Base-by-base conservation (phyloP, 768 basidiomycete species). In the Trametes coccinea region DNA sequence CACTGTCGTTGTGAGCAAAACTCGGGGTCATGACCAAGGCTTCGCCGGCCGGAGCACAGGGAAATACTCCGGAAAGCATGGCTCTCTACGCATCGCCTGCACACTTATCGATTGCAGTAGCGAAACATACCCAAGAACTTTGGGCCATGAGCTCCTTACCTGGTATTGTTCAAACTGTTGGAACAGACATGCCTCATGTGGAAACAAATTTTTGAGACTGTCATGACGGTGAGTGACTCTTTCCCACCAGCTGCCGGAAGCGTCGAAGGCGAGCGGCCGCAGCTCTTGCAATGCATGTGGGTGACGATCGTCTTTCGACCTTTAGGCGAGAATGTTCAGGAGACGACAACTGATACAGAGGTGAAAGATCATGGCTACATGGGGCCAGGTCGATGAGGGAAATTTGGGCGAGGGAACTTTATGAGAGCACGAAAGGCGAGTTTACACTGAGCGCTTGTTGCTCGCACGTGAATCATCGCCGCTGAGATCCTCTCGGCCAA, bases 391-490 rank as follows among this genome's bases (percentile, higher is more conserved):
- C 9, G 44, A 46, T 22, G n/a, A 16, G 37, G 51, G 34, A 37
- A 37, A 11, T 11, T 37, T 5, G 34, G 34, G 11, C 34, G 34
- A 11, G 6, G 5, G 41, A 43, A 43, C 41, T n/a, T 54, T 53
- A n/a, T 52, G 51, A 48, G 43, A 58, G 51, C 57, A 58, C 56
- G 61, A 62, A 62, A 50, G 41, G 51, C 50, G 57, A 56, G 60
- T 56, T 61, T 14, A 48, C 14, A 47, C 41, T 56, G 30, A 31
- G 39, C 56, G 61, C 29, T 48, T 37, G 22, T 29, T 46, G 57
- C 57, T 17, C 49, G 56, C 61, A 62, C 61, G 61, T 62, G 61
- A 53, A 34, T 51, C 60, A 55, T 55, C 60, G 61, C 40, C 61
- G 56, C 61, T 62, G 44, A 43, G 56, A 57, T 54, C 53, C 61